Base-by-base conservation (phyloP, 225 moss, liverwort and hornwort species). In the Marchantia paleacea region DNA sequence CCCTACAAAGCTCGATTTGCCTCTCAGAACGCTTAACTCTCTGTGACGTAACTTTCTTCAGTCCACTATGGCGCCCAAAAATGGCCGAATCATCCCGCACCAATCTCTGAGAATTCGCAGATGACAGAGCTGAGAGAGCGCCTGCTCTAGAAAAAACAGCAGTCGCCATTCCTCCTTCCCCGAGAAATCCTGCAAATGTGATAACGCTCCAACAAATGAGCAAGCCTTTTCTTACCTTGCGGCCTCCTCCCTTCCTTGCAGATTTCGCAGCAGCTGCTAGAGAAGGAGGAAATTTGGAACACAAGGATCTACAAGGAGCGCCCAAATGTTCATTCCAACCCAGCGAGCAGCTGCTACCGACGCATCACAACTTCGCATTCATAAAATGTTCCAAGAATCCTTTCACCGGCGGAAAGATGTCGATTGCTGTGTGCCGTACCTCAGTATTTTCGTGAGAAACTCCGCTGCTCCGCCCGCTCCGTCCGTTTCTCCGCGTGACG, bases 1-100 rank as follows among this genome's bases (percentile, higher is more conserved):
- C 76, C 11, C 39, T 51, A 47, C 77, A 25, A 22, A 31, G 25
- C 52, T 52, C 76, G 39, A 14, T 69, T 54, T 60, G 19, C 78
- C 60, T 28, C 61, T 55, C 75, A 50, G 48, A 66, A 14, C 51
- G 69, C 60, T 77, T 80, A 18, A 63, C 54, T 68, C 52, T 78
- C 30, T 22, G 19, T 31, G 74, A 55, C 25, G 16, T 62, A 19
- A 63, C 52, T 55, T 81, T 84, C 25, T 75, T 47, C 51, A 86
- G 75, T 22, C 89, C 80, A 65, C 10, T 66, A 60, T 82, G 81
- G 22, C 66, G 72, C 10, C 79, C 83, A 31, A 86, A 80, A 7
- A 51, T 39, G 6, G 77, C 73, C 1, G 81, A 49, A 50, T 81
- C 81, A 69, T 83, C 66, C 30, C 72, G 78, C 70, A 79, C 55